phyloP scores from a whole-genome alignment of 2,329 filamentous ascomycete species.

The Colletotrichum shisoi region DNA sequence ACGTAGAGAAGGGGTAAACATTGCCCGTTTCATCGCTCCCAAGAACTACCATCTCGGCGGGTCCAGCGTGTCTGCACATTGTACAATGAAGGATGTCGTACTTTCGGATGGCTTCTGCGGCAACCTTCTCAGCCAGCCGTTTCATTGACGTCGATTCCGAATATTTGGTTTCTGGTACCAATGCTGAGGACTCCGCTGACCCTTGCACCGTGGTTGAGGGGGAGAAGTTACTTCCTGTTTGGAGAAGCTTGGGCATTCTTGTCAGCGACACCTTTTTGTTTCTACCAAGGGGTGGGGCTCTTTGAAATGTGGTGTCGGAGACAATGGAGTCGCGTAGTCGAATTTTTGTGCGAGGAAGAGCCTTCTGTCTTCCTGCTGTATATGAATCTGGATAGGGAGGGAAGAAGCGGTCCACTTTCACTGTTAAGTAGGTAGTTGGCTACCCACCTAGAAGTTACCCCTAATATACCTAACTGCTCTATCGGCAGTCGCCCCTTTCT shows the following conservation, averaged over 20 bases:
- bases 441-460: too few species aligned
- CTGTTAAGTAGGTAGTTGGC: too few species aligned
- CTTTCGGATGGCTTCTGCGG: constrained; percentile 38
- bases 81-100: constrained; percentile 51
- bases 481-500: background rate
- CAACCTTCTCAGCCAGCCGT: constrained; percentile 45
- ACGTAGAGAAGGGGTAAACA: constrained; percentile 51
- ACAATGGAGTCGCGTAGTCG: background rate
- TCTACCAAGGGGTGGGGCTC: constrained; percentile 52
- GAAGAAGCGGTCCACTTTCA: background rate
- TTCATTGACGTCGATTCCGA: constrained; percentile 41
- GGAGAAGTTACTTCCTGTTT: background rate
- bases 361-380: background rate
- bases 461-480: too few species aligned
- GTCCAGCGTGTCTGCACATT: constrained; percentile 50
- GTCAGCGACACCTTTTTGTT: constrained; percentile 56
- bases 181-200: constrained; percentile 43
- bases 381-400: background rate
- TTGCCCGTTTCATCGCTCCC: constrained; percentile 55
- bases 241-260: background rate
- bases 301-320: constrained; percentile 21
- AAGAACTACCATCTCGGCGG: constrained; percentile 52
- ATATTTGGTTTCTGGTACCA: constrained; percentile 25
- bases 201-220: constrained; percentile 43
- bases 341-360: background rate